Conservation (phyloP, 169 alveolate species). For the Cystoisospora suis region DNA sequence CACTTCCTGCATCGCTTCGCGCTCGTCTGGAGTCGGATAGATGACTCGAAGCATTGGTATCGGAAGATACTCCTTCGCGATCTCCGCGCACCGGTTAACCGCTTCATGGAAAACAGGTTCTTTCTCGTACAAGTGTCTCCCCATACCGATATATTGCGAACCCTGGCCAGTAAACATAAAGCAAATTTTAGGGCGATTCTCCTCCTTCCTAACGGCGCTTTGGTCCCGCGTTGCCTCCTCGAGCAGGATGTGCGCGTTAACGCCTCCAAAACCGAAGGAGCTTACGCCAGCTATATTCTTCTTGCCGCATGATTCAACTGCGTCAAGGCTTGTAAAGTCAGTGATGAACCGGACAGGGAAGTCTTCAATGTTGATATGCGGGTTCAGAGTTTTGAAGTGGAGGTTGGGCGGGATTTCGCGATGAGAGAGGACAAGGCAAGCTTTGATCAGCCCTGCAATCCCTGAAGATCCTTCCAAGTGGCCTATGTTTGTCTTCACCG, state of each 20-base stretch:
- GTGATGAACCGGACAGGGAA: slow-evolving; percentile 58
- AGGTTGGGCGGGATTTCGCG: slow-evolving; percentile 73
- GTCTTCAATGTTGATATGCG: slow-evolving; percentile 45
- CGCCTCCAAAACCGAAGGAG: slow-evolving; percentile 81
- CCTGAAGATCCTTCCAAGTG: slow-evolving; percentile 83
- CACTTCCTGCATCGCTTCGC: background rate
- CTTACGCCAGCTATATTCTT: slow-evolving; percentile 74
- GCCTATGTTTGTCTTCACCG: slow-evolving; percentile 79
- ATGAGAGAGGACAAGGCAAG: slow-evolving; percentile 65
- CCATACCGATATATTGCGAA: slow-evolving; percentile 69
- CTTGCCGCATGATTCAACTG: slow-evolving; percentile 33
- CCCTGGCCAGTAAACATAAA: slow-evolving; percentile 76
- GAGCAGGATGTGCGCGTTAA: slow-evolving; percentile 75
- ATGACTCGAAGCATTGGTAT: slow-evolving; percentile 22
- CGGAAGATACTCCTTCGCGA: slow-evolving; percentile 12
- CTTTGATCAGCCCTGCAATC: slow-evolving; percentile 76
- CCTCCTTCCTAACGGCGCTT: background rate
- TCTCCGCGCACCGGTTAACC: slow-evolving; percentile 48
- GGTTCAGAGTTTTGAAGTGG: slow-evolving; percentile 69
- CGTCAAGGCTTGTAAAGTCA: slow-evolving; percentile 19
- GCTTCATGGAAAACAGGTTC: slow-evolving; percentile 64
- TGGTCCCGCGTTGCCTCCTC: slow-evolving; percentile 64
- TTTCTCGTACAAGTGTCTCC: slow-evolving; percentile 66
- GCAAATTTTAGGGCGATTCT: slow-evolving; percentile 43
- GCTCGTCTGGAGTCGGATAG: slow-evolving; percentile 51